Percentiles rank a stretch among this genome's conserved stretches.
These are phyloP conservation scores for Limonium bicolor DNA, from an alignment of 148 eudicot species.

Conservation along the genomic window DNA sequence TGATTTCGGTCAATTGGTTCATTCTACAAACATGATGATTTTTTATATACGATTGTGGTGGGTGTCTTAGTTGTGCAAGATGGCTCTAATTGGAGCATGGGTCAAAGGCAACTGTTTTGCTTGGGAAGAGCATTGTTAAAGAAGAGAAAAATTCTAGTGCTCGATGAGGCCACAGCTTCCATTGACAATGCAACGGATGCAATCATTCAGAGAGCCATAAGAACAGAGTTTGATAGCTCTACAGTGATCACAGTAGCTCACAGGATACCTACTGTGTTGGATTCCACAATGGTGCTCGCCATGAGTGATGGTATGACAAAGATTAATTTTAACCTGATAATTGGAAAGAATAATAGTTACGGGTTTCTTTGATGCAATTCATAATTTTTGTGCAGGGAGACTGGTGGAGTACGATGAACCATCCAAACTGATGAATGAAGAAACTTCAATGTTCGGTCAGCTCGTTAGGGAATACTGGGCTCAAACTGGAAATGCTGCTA, in stretches of 20 bases:
- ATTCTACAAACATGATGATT: too few relatives aligned
- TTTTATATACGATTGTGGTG: too few relatives aligned
- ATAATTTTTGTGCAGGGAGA: conserved; percentile 23
- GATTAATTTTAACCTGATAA: too few relatives aligned
- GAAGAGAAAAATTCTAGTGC: conserved; percentile 34
- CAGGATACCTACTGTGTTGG: conserved; percentile 51
- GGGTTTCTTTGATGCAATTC: too few relatives aligned
- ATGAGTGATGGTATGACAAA: conserved; percentile 43
- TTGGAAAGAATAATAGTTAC: too few relatives aligned
- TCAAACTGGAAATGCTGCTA: neutral
- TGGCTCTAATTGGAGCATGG: conserved; percentile 66
- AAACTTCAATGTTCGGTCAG: conserved; percentile 30
- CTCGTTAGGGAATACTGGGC: conserved; percentile 38
- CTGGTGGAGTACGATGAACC: conserved; percentile 45
- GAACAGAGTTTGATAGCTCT: conserved; percentile 31
- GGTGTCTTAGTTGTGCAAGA: conserved; percentile 33
- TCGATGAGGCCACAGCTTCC: conserved; percentile 62
- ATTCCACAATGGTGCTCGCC: conserved; percentile 38
- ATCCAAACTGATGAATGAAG: conserved; percentile 23
- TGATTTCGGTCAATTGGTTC: too few relatives aligned
- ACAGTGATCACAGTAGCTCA: conserved; percentile 53
- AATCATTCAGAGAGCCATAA: conserved; percentile 32
- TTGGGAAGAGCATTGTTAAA: conserved; percentile 40
- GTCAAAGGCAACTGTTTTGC: conserved; percentile 43
- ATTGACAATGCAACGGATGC: conserved; percentile 47